Evolutionary conservation across 108 stramenopile species (phyloP), one percentile per base, ranked within the genome.

Genomic region (Aurantiochytrium sp.): DNA sequence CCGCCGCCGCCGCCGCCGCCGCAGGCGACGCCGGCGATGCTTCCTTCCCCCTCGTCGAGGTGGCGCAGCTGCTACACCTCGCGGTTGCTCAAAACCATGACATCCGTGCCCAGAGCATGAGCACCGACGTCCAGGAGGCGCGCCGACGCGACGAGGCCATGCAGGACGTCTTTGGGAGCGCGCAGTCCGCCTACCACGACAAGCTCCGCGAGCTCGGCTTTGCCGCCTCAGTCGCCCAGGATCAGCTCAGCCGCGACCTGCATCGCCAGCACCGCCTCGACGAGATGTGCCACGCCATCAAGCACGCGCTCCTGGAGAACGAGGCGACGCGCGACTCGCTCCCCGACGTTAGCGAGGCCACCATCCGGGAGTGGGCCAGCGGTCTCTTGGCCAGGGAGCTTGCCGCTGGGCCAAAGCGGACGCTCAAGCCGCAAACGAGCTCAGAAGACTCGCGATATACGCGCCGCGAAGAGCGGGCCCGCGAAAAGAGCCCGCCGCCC

Each of bases 211-310:
- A 81, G 2, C 45, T 81, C 27, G 45, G 73, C 15, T 41, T 48
- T 81, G 73, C 73, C 12, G 42, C 39, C 6, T 12, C 36, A 6
- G 39, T 30, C 17, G 39, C 73, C 45, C 19, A 41, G 10, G 45
- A 48, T 17, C 39, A 48, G 42, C 39, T 81, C 27, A 30, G 42
- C n/a, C n/a, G 30, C n/a, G 73, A 81, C 32, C 45, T 81, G 15
- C 39, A 81, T 17, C 45, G 30, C 39, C 39, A 81, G 19, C 73
- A 24, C 2, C 39, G 73, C 6, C 45, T 81, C n/a, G 73, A 81
- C 45, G 73, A 81, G 73, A 81, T 81, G 73, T 81, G 73, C 24
- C 42, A 41, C 45, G 73, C 73, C 12, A 41, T 81, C 6, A 81
- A 81, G 45, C 45, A 12, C 45, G 39, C 73, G 10, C 39, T 81